Conservation (phyloP, 768 basidiomycete genomes). For the Mycena chlorophos region DNA sequence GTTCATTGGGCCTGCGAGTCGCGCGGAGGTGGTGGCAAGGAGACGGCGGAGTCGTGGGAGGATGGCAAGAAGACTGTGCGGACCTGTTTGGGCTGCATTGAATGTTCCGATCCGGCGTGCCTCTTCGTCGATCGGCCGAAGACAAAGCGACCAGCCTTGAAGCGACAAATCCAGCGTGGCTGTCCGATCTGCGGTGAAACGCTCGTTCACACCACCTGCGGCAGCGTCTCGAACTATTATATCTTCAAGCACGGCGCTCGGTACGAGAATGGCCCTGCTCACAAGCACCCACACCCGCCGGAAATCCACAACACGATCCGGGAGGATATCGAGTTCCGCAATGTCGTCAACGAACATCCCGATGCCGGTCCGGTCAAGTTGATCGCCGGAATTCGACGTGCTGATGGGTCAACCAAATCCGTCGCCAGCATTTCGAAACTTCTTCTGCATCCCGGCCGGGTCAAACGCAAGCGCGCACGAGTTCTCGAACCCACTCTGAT, state of each 20-base stretch:
- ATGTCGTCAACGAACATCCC: neutral
- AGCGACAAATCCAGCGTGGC: neutral
- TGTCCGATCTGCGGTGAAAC: neutral
- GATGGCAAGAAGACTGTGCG: neutral
- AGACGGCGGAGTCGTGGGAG: neutral
- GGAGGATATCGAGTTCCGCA: neutral
- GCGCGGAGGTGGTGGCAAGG: neutral
- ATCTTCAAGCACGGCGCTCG: neutral
- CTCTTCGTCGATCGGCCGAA: neutral
- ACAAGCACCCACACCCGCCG: conserved; percentile 4
- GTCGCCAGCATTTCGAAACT: neutral
- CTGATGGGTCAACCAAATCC: neutral
- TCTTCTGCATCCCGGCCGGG: neutral
- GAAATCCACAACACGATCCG: neutral
- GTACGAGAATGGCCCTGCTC: conserved; percentile 3
- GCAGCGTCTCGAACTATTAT: neutral
- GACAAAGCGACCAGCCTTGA: neutral
- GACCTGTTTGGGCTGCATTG: neutral
- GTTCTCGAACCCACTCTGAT: neutral
- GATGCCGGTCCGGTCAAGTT: neutral
- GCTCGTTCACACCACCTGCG: neutral
- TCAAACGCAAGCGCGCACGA: neutral
- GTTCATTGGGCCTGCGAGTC: neutral
- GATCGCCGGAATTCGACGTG: neutral
- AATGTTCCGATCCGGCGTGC: neutral